Evolutionary conservation across 768 basidiomycete species (phyloP).

Genomic region (Calocera viscosa): DNA sequence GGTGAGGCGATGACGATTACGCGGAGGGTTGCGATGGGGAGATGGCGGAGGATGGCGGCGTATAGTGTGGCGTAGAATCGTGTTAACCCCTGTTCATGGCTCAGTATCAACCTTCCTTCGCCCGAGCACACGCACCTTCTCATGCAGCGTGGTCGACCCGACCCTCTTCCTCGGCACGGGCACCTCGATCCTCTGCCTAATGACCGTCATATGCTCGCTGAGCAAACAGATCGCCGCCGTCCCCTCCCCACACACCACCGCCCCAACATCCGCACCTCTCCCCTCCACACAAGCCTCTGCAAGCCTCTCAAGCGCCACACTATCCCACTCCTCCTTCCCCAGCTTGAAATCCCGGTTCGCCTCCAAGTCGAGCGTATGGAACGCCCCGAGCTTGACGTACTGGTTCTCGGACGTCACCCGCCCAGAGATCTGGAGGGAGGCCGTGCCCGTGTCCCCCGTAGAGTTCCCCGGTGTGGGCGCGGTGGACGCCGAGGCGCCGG

Average conservation of each 20-base stretch:
- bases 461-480: constrained; percentile 20
- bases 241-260: constrained; percentile 89
- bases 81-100: constrained; percentile 41
- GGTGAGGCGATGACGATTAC: constrained; percentile 95
- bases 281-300: constrained; percentile 87
- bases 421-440: constrained; percentile 71
- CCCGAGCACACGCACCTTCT: constrained; percentile 41
- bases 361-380: constrained; percentile 89
- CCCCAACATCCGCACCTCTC: constrained; percentile 89
- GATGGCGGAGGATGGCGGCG: constrained; percentile 75
- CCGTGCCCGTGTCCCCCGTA: constrained; percentile 19
- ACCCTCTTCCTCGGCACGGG: constrained; percentile 82
- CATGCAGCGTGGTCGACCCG: constrained; percentile 72
- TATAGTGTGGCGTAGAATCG: constrained; percentile 79
- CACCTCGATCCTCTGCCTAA: constrained; percentile 79
- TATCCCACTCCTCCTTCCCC: constrained; percentile 88
- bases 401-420: constrained; percentile 74
- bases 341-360: constrained; percentile 81
- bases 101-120: background rate
- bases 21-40: constrained; percentile 70
- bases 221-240: constrained; percentile 87
- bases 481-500: constrained; percentile 35
- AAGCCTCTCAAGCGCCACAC: constrained; percentile 65
- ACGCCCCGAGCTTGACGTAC: constrained; percentile 84
- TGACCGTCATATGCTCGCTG: constrained; percentile 92